A percentile compares a stretch with the other conserved stretches of the same genome.
These are phyloP conservation scores for Pythium sp. DNA, from an alignment of 352 stramenopile genomes.

Conservation along the genomic window DNA sequence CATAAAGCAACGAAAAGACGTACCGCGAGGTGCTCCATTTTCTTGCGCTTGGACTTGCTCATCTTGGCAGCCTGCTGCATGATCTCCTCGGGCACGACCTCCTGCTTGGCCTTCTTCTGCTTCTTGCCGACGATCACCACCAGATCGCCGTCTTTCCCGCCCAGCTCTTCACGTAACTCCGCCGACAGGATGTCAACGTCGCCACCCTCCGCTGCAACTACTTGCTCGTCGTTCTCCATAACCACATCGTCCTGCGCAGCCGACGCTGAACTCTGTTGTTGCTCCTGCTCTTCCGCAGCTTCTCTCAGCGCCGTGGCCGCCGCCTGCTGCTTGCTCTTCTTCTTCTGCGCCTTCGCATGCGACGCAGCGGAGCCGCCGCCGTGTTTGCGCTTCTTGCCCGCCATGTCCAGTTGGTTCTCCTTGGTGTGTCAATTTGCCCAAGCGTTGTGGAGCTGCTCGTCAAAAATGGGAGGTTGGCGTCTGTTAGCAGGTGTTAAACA, in stretches of 20 bases:
- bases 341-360: slow-evolving; percentile 44
- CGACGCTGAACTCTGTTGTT: background rate
- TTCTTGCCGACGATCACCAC: slow-evolving; percentile 58
- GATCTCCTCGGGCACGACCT: slow-evolving; percentile 53
- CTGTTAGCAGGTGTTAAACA: slow-evolving; percentile 10
- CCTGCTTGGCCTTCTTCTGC: slow-evolving; percentile 49
- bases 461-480: slow-evolving; percentile 5
- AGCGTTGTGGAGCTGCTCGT: background rate
- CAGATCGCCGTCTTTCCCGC: slow-evolving; percentile 50
- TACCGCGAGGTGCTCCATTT: slow-evolving; percentile 66
- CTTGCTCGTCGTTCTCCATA: slow-evolving; percentile 19
- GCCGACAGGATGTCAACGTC: slow-evolving; percentile 48
- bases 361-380: slow-evolving; percentile 25
- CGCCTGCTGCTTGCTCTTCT: slow-evolving; percentile 39
- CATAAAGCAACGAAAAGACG: background rate
- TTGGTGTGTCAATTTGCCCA: slow-evolving; percentile 3
- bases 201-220: slow-evolving; percentile 9
- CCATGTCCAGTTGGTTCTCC: slow-evolving; percentile 25
- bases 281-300: slow-evolving; percentile 11
- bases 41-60: slow-evolving; percentile 84
- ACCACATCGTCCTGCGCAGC: slow-evolving; percentile 6
- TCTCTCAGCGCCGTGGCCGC: slow-evolving; percentile 12
- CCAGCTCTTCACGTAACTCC: slow-evolving; percentile 66
- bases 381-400: slow-evolving; percentile 64
- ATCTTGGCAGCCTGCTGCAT: slow-evolving; percentile 62